These are phyloP conservation scores for Dissoconium aciculare DNA, from an alignment of 2,329 filamentous ascomycete species.

Conservation along the genomic window DNA sequence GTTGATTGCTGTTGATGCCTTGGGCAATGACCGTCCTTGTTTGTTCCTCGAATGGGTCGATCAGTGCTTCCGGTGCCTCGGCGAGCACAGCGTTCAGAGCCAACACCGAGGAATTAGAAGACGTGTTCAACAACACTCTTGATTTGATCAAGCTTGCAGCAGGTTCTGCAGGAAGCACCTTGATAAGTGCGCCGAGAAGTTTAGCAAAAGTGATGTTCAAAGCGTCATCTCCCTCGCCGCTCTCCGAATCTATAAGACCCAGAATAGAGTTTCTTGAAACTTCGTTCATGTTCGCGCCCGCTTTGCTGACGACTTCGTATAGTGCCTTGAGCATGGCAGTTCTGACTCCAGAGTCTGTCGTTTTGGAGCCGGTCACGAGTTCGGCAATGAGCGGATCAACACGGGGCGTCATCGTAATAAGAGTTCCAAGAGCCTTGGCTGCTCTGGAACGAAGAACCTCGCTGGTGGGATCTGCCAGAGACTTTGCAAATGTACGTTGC, in stretches of 20 bases:
- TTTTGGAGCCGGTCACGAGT: constrained; percentile 90
- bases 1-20: constrained; percentile 58
- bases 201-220: constrained; percentile 86
- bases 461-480: constrained; percentile 81
- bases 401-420: constrained; percentile 89
- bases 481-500: constrained; percentile 92
- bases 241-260: constrained; percentile 71
- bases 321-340: constrained; percentile 95
- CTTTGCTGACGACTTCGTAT: constrained; percentile 92
- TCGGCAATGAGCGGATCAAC: constrained; percentile 89
- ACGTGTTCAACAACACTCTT: constrained; percentile 62
- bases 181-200: constrained; percentile 76
- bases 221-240: constrained; percentile 51
- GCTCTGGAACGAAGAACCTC: constrained; percentile 76
- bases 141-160: constrained; percentile 49
- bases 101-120: constrained; percentile 65
- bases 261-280: constrained; percentile 74
- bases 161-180: constrained; percentile 62
- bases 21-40: constrained; percentile 62
- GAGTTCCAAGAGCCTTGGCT: constrained; percentile 80
- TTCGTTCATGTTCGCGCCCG: constrained; percentile 88
- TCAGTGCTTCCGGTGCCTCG: constrained; percentile 59
- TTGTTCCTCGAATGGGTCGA: constrained; percentile 55
- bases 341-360: constrained; percentile 68
- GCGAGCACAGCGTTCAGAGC: constrained; percentile 78